Evolutionary conservation across 2,329 filamentous ascomycete genomes (phyloP).

Genomic region (Geosmithia putterillii): DNA sequence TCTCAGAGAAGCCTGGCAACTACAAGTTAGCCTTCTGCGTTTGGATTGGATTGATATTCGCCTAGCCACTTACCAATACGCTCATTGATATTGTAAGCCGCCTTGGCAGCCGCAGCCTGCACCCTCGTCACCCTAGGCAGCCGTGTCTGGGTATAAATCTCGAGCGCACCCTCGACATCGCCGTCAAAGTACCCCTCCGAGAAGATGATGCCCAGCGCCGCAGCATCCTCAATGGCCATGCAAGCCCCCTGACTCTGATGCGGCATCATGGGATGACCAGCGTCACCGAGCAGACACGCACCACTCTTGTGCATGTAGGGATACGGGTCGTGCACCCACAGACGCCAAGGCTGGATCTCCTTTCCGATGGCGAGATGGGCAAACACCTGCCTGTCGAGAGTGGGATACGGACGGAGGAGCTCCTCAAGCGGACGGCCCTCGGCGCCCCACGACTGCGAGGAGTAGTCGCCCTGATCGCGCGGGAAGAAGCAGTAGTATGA

Average conservation of each 20-base stretch:
- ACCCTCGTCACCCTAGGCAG: constrained; percentile 42
- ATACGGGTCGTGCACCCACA: constrained; percentile 51
- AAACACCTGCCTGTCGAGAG: constrained; percentile 45
- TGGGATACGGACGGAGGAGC: constrained; percentile 45
- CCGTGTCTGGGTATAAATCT: constrained; percentile 38
- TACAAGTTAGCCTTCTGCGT: neutral
- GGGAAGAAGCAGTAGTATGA: constrained; percentile 64
- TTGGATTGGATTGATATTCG: no score
- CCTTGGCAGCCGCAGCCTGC: constrained; percentile 43
- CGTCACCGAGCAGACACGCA: constrained; percentile 51
- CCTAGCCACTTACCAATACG: constrained; percentile 36
- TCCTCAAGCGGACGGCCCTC: constrained; percentile 41
- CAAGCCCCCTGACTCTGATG: constrained; percentile 59
- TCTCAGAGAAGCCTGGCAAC: constrained; percentile 43
- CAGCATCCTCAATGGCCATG: constrained; percentile 57
- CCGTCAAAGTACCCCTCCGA: constrained; percentile 30
- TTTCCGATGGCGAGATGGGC: constrained; percentile 45
- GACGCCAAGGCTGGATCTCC: constrained; percentile 52
- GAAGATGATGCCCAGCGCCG: constrained; percentile 50
- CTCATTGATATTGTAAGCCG: constrained; percentile 50
- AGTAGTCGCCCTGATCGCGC: constrained; percentile 41
- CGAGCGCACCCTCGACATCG: constrained; percentile 32
- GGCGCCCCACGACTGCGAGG: constrained; percentile 45
- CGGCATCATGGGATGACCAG: constrained; percentile 58
- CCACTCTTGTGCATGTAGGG: constrained; percentile 37